Conservation (phyloP, 345 rosid genomes). For the Eucalyptus polybractea region DNA sequence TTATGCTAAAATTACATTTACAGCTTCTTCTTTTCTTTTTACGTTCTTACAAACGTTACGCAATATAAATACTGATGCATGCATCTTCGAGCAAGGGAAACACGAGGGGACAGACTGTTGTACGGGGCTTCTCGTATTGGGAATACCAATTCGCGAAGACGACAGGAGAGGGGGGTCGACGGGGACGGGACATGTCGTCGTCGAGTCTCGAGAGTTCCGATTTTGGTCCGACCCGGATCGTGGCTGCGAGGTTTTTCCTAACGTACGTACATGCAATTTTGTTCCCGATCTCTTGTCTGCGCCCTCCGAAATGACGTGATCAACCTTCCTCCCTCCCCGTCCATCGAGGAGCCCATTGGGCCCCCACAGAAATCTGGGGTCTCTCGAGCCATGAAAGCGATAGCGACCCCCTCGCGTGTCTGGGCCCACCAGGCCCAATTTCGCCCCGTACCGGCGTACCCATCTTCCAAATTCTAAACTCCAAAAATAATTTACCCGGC, state of each 20-base stretch:
- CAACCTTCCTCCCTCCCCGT: background rate
- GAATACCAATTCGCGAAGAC: rapidly evolving
- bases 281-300: background rate
- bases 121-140: background rate
- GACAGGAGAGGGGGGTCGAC: background rate
- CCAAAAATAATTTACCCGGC: background rate
- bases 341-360: background rate
- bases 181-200: background rate
- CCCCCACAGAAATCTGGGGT: background rate
- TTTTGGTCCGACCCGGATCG: background rate
- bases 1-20: background rate
- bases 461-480: background rate
- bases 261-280: background rate
- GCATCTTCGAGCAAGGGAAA: background rate
- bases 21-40: background rate
- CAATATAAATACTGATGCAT: rapidly evolving
- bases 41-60: background rate
- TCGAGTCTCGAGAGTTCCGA: background rate
- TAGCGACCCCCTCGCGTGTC: background rate
- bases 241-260: background rate
- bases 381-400: background rate
- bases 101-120: background rate
- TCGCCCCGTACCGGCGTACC: background rate
- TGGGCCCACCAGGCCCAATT: background rate
- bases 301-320: background rate